Evolutionary conservation across 2,329 filamentous ascomycete genomes (phyloP).

Genomic region (Ophiocordyceps camponoti-floridani): DNA sequence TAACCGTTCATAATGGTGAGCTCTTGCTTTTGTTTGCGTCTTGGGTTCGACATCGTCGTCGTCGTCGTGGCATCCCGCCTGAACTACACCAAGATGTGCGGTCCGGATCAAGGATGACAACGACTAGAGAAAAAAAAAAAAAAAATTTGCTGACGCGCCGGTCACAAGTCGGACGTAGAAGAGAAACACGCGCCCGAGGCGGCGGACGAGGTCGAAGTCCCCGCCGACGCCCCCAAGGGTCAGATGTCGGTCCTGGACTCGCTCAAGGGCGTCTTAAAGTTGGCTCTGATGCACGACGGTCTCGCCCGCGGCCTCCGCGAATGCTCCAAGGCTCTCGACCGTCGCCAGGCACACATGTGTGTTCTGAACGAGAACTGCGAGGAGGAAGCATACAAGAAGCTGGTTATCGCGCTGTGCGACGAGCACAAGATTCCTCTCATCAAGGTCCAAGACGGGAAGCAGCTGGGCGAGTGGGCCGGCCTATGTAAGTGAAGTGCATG

Average conservation of each 20-base stretch:
- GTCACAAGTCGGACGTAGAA: constrained; percentile 95
- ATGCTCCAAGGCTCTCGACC: constrained; percentile 96
- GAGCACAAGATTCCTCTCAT: constrained; percentile 99
- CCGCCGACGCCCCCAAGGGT: constrained; percentile 76
- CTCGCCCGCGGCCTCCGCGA: constrained; percentile 96
- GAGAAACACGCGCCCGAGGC: constrained; percentile 81
- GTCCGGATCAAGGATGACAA: too few relatives aligned
- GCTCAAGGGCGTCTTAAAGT: constrained; percentile 96
- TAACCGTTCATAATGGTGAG: constrained; percentile 43
- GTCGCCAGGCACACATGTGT: constrained; percentile 98
- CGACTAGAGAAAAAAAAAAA: neutral
- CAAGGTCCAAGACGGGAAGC: constrained; percentile 99
- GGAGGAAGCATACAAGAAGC: constrained; percentile 99
- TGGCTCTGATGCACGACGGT: constrained; percentile 98
- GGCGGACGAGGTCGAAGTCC: constrained; percentile 83
- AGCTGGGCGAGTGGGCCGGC: constrained; percentile 99
- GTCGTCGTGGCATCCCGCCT: neutral
- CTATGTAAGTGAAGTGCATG: constrained; percentile 56
- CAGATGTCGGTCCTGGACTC: constrained; percentile 98
- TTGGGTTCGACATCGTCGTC: neutral
- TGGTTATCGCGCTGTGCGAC: constrained; percentile 93
- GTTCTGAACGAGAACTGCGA: constrained; percentile 99
- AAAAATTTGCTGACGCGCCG: constrained; percentile 2
- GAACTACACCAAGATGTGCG: neutral
- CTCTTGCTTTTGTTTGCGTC: constrained; percentile 4